Conservation (phyloP, 2,329 filamentous ascomycete species). For the Plenodomus biglobosus region DNA sequence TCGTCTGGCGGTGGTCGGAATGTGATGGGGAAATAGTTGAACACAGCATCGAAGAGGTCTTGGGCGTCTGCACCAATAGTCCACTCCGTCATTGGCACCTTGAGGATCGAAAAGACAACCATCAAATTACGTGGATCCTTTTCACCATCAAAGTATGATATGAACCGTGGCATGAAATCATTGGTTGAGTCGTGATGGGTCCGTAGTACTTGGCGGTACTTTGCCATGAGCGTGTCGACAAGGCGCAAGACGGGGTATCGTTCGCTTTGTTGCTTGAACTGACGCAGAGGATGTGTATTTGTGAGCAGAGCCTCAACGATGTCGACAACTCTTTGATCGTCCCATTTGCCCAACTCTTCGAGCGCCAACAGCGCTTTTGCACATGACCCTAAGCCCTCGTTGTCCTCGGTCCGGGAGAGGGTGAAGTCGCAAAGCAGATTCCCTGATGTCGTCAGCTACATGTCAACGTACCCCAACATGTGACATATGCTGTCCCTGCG, state of each 20-base stretch:
- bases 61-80: constrained; percentile 59
- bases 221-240: constrained; percentile 63
- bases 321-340: constrained; percentile 56
- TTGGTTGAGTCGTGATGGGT: constrained; percentile 54
- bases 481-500: not conserved
- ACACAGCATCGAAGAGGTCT: constrained; percentile 67
- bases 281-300: constrained; percentile 60
- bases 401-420: constrained; percentile 62
- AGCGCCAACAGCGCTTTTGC: constrained; percentile 61
- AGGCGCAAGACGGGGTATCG: constrained; percentile 64
- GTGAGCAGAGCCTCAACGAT: constrained; percentile 55
- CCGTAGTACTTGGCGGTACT: constrained; percentile 50
- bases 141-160: constrained; percentile 67
- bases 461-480: not conserved
- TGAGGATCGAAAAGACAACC: constrained; percentile 68
- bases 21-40: constrained; percentile 73
- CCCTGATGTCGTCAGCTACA: constrained; percentile 42
- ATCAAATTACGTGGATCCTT: constrained; percentile 71
- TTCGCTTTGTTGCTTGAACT: constrained; percentile 62
- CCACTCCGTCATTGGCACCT: constrained; percentile 69
- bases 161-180: constrained; percentile 62
- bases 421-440: constrained; percentile 64
- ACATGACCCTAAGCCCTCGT: constrained; percentile 57
- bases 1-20: constrained; percentile 70
- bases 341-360: constrained; percentile 62